phyloP scores from a whole-genome alignment of 257 asterid genomes.

The Nicotiana paniculata region DNA sequence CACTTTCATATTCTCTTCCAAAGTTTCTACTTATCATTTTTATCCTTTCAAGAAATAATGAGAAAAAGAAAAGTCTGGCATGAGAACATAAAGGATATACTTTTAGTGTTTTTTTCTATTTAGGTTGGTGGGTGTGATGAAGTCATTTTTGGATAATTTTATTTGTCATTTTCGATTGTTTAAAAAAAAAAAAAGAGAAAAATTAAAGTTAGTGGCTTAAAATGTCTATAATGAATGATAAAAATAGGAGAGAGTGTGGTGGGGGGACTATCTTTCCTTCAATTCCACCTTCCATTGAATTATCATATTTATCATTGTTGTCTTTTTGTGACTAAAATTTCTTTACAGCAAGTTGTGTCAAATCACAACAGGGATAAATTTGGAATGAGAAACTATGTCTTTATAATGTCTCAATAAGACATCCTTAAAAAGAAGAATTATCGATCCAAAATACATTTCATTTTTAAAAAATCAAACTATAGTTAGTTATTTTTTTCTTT shows the following conservation, averaged over 20 bases:
- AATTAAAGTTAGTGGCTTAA: neutral
- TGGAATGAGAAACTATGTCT: too few species aligned
- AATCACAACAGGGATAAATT: too few species aligned
- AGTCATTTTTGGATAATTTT: neutral
- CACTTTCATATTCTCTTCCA: constrained; percentile 1
- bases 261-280: neutral
- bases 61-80: neutral
- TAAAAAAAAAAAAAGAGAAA: neutral
- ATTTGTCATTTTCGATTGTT: neutral
- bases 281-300: neutral
- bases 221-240: neutral
- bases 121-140: neutral
- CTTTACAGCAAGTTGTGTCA: neutral
- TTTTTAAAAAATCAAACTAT: too few species aligned
- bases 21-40: neutral
- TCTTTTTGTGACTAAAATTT: neutral
- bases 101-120: neutral
- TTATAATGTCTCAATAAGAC: too few species aligned
- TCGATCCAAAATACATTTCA: too few species aligned
- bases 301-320: neutral
- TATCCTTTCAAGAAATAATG: neutral
- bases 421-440: too few species aligned
- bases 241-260: neutral
- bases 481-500: too few species aligned
- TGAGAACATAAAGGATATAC: neutral